These are phyloP conservation scores for Trichoderma parareesei DNA, from an alignment of 495 filamentous ascomycete genomes.

Conservation along the genomic window DNA sequence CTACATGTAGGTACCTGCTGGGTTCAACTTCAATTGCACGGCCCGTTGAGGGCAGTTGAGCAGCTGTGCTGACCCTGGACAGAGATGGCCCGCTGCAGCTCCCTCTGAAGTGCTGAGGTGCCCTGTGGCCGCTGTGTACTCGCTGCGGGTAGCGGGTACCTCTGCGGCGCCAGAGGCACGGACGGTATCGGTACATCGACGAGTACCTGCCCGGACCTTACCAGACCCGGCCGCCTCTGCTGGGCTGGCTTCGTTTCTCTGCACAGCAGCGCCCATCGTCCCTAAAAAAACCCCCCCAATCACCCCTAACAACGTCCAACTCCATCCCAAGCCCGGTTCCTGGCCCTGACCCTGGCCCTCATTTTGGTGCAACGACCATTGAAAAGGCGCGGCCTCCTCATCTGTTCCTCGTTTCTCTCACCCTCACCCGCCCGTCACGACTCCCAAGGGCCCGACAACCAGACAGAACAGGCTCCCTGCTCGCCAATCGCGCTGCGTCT, in stretches of 20 bases:
- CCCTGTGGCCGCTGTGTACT: neutral
- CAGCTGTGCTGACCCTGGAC: slow-evolving; percentile 1
- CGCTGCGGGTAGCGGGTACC: neutral
- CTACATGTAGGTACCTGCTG: neutral
- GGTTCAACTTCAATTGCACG: neutral
- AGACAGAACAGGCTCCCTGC: neutral
- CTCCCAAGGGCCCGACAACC: neutral
- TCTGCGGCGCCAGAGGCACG: neutral
- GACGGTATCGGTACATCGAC: neutral
- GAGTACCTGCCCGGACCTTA: no score
- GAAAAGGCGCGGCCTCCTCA: slow-evolving; percentile 6
- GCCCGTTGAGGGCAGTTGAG: neutral
- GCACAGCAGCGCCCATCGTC: neutral
- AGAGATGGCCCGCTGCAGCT: neutral
- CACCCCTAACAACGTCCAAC: slow-evolving; percentile 10
- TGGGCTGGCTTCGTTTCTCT: no score
- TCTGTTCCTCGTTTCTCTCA: neutral
- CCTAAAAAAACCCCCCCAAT: neutral
- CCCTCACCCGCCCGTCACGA: neutral
- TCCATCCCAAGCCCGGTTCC: slow-evolving; percentile 6
- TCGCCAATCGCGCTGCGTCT: neutral
- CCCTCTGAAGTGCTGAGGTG: neutral
- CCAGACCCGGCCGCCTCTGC: no score
- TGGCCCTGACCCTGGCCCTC: neutral
- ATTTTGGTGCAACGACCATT: slow-evolving; percentile 10